Conservation (phyloP, 495 filamentous ascomycete genomes). For the Hypoxylon intermedium region DNA sequence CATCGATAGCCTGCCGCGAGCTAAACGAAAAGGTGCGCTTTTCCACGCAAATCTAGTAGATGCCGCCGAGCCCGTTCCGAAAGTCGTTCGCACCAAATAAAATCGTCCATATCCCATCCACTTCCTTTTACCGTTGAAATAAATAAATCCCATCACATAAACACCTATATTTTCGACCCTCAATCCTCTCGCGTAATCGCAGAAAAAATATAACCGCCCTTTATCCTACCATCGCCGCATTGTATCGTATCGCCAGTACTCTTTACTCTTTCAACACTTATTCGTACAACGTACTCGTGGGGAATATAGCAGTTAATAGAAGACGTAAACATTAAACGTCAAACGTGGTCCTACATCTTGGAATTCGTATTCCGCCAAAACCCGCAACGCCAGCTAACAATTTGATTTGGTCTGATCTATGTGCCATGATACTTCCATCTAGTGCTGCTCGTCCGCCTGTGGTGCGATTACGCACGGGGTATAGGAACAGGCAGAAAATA, state of each 20-base stretch:
- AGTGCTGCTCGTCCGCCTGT: not conserved
- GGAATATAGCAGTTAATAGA: constrained; percentile 24
- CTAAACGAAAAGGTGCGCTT: not conserved
- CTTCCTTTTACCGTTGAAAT: not conserved
- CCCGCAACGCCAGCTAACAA: constrained; percentile 22
- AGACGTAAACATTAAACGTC: constrained; percentile 24
- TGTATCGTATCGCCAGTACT: constrained; percentile 7
- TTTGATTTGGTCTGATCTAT: constrained; percentile 14
- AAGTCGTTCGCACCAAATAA: constrained; percentile 8
- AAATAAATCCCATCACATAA: constrained; percentile 5
- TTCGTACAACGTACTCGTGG: constrained; percentile 34
- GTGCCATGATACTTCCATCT: constrained; percentile 4
- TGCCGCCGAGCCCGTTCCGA: constrained; percentile 10
- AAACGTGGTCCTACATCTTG: constrained; percentile 29
- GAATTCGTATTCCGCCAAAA: constrained; percentile 23
- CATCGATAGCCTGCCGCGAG: not conserved
- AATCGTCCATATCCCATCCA: not conserved
- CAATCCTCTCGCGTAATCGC: not conserved
- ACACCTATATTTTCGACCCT: not conserved
- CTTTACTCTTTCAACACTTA: constrained; percentile 39
- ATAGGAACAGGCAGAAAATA: not conserved
- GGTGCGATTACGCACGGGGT: not conserved
- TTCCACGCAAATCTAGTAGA: constrained; percentile 10
- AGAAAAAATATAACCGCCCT: not conserved
- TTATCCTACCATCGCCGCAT: constrained; percentile 25